phyloP scores from a whole-genome alignment of 306 rosid genomes.

The Fagus crenata region DNA sequence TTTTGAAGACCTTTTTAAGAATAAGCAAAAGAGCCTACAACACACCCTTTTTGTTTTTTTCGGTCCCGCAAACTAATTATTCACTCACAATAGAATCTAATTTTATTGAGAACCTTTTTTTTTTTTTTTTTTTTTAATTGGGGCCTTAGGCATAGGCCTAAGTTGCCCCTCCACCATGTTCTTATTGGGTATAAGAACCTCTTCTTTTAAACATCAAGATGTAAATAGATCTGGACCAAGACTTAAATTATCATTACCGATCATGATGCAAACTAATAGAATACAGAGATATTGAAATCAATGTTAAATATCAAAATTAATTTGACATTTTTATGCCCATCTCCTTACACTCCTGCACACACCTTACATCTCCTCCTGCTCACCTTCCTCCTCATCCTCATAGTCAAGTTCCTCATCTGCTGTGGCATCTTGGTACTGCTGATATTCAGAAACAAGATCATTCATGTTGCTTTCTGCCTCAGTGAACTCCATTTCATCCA shows the following conservation, averaged over 20 bases:
- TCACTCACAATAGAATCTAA: too few species aligned
- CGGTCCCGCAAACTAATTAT: too few species aligned
- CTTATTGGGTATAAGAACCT: too few species aligned
- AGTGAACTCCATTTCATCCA: constrained; percentile 14
- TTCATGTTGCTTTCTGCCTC: constrained; percentile 20
- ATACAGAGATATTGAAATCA: neutral
- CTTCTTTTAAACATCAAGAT: neutral
- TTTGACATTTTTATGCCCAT: neutral
- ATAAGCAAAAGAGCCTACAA: too few species aligned
- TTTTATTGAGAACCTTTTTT: too few species aligned
- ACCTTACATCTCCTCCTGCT: neutral
- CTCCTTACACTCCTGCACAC: neutral
- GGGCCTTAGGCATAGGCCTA: too few species aligned
- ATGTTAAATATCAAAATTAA: neutral
- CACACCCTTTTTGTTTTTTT: too few species aligned
- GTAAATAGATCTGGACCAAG: neutral
- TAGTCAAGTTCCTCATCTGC: constrained; percentile 8
- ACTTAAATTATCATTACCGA: neutral
- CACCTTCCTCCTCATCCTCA: constrained; percentile 17
- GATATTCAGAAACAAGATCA: constrained; percentile 10
- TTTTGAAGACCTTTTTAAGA: too few species aligned
- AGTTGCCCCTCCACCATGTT: too few species aligned
- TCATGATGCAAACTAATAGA: neutral
- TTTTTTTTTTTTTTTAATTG: too few species aligned
- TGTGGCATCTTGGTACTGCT: constrained; percentile 15